Evolutionary conservation across 2,329 filamentous ascomycete genomes (phyloP), one percentile per base, ranked within the genome.

Genomic region (Endothia cerciana): DNA sequence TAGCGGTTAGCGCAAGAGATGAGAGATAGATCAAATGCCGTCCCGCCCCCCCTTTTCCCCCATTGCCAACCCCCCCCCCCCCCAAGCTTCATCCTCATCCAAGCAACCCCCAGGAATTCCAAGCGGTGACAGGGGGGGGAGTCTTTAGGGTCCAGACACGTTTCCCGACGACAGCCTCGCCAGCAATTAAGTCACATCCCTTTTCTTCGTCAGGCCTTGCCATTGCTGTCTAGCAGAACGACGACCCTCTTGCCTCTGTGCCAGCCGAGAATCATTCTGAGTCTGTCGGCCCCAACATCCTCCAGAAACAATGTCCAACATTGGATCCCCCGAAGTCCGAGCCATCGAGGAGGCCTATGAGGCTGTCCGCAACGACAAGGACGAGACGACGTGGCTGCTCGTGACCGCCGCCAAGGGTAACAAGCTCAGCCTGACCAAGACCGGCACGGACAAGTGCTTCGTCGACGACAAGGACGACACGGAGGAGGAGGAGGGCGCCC

Each of bases 361-460:
- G 36, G 84, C 85, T 67, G 87, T 91, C 65, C 87, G 88, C 68
- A 85, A 82, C 70, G 88, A 91, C 82, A 89, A 89, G 76, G 83
- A 89, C 68, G 77, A 80, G 65, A 86, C 82, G 69, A 90, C 88
- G 78, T 91, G 88, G 88, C 82, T 91, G 28, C 82, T 91, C 65
- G 81, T 91, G 71, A 88, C 87, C 70, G 77, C 80, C 2, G 77
- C 83, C 30, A 80, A 79, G 40, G 86, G 86, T 68, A 85, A 87
- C 79, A 81, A 82, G 73, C 78, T 91, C 51, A 74, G 73, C 56
- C 83, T 91, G 53, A 80, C 81, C 59, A 77, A 77, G 65, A 89
- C 86, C 36, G 89, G 89, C 63, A 81, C 76, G 2, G 89, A 89
- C 61, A 79, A 80, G 91, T 69, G 79, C 81, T 79, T 91, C 13